phyloP scores from a whole-genome alignment of 164 flowering plant genomes.

The Stephania japonica region DNA sequence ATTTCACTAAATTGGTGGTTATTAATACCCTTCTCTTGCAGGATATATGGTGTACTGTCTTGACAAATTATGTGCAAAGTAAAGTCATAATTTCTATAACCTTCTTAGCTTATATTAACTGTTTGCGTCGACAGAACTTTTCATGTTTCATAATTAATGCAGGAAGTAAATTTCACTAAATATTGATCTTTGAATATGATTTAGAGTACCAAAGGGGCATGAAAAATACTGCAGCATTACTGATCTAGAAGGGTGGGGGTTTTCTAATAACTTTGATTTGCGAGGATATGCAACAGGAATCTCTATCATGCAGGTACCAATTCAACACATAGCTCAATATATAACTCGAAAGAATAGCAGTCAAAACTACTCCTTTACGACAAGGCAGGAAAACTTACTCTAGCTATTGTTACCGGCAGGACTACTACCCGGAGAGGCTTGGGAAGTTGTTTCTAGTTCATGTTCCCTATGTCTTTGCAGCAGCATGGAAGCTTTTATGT shows the following conservation, averaged over 20 bases:
- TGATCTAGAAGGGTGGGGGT: conserved; percentile 86
- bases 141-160: neutral
- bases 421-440: conserved; percentile 81
- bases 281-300: conserved; percentile 63
- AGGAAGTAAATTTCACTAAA: neutral
- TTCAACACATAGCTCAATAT: neutral
- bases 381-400: neutral
- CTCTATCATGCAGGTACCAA: conserved; percentile 64
- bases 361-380: neutral
- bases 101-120: neutral
- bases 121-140: too few species aligned
- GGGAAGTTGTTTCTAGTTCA: conserved; percentile 64
- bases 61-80: conserved; percentile 71
- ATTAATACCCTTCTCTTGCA: conserved; percentile 19
- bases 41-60: conserved; percentile 54
- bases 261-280: conserved; percentile 48
- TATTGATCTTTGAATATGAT: neutral
- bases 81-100: conserved; percentile 5
- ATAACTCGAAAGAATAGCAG: too few species aligned
- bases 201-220: conserved; percentile 61
- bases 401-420: conserved; percentile 35
- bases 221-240: conserved; percentile 61
- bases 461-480: conserved; percentile 61
- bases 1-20: neutral
- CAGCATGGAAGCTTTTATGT: conserved; percentile 65